Evolutionary conservation across 371 early-diverging fungal species (phyloP), one percentile per base, ranked within the genome.

Genomic region (Apophysomyces elegans): DNA sequence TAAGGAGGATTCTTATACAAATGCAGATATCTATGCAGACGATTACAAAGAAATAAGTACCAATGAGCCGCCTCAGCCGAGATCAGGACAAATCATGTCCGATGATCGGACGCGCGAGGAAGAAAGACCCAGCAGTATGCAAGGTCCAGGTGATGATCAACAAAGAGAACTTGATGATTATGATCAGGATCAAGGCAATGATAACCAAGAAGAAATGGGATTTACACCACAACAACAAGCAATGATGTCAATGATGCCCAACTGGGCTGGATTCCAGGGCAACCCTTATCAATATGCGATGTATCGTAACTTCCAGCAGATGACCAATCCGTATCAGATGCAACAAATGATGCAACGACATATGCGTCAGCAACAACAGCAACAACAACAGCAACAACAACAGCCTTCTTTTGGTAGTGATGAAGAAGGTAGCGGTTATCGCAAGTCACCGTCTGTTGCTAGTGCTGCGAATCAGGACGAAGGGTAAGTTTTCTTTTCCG

Each of bases 381-480:
- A 71, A 62, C 68, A 63, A 5, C 66, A 63, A n/a, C 72, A 65
- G 13, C 61, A 65, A 44, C 67, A 44, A 16, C 57, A 66, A n/a
- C 64, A 47, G 16, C 73, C 62, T n/a, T 26, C 60, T 16, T 44
- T 50, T 41, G 37, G 26, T 62, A 32, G 9, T 14, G 63, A 65
- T 12, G 66, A 58, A 58, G 61, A 60, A 11, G 69, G 61, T 26
- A 58, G 62, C 21, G 54, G 54, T 21, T 50, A 50, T 37, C 61
- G 47, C 12, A 44, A 58, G 43, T 58, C 69, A 12, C 62, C 71
- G 4, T 63, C 70, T 32, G 75, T 71, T 6, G 64, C 74, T 14
- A 70, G 74, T 59, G 74, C 74, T 21, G 67, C 73, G 7, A 69
- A 79, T 68, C 78, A 78, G 59, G 86, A 89, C 66, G 83, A 84